Conservation (phyloP, 805 yeast species). For the Lipomyces sp. region DNA sequence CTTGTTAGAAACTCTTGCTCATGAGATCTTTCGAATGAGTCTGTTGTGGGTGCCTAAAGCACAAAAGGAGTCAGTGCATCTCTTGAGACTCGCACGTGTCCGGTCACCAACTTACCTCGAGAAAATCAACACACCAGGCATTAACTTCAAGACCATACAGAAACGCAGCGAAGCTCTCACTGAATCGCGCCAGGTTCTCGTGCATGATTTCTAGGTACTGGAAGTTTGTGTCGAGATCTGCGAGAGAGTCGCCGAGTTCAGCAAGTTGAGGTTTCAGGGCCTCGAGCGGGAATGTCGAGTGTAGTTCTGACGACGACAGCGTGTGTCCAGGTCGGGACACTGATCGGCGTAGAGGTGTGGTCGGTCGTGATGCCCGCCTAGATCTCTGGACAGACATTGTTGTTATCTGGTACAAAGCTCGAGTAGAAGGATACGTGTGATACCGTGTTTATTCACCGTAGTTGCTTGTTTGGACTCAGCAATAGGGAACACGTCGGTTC, state of each 20-base stretch:
- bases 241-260: constrained; percentile 45
- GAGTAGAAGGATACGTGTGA: neutral
- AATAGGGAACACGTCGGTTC: neutral
- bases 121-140: constrained; percentile 84
- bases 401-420: neutral
- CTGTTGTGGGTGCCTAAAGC: constrained; percentile 33
- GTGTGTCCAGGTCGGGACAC: constrained; percentile 28
- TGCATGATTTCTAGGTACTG: constrained; percentile 63
- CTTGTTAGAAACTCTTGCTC: constrained; percentile 24
- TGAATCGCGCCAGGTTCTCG: constrained; percentile 64
- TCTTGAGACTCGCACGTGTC: neutral
- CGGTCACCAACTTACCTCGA: constrained; percentile 35
- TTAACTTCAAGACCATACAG: constrained; percentile 80
- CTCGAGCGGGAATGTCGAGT: constrained; percentile 29
- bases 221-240: constrained; percentile 63
- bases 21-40: constrained; percentile 21
- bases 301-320: neutral
- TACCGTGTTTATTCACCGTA: too few relatives aligned
- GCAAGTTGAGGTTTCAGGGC: constrained; percentile 37
- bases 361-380: constrained; percentile 36
- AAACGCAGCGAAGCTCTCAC: constrained; percentile 78
- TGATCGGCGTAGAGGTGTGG: constrained; percentile 36
- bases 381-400: constrained; percentile 29
- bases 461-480: neutral
- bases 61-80: neutral